phyloP scores from a whole-genome alignment of 106 monocot genomes.

The Triglochin maritima region DNA sequence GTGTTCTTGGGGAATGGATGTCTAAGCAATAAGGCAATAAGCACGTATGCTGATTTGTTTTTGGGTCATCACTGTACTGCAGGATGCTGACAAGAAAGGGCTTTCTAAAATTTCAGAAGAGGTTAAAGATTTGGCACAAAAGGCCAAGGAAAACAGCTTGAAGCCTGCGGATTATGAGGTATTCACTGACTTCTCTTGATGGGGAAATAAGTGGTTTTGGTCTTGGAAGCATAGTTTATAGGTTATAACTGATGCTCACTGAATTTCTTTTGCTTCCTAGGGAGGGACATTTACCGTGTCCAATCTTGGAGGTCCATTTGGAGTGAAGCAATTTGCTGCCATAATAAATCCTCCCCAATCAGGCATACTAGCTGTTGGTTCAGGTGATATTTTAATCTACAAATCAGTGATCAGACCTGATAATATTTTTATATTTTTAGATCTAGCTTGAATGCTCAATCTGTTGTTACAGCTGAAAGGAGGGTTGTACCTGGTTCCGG shows the following conservation, averaged over 20 bases:
- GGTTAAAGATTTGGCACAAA: constrained; percentile 80
- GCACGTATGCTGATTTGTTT: too few relatives aligned
- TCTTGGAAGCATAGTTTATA: too few relatives aligned
- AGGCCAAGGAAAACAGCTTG: constrained; percentile 80
- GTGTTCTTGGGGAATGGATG: background rate
- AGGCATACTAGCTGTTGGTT: constrained; percentile 90
- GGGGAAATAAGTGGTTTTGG: too few relatives aligned
- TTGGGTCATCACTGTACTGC: constrained; percentile 5
- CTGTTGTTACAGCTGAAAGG: constrained; percentile 65
- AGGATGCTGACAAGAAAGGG: constrained; percentile 99
- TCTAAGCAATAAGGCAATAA: too few relatives aligned
- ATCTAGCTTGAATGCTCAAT: background rate
- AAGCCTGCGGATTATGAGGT: constrained; percentile 98
- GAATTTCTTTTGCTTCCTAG: constrained; percentile 24
- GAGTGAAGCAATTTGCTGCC: constrained; percentile 94
- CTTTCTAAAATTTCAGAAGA: constrained; percentile 76
- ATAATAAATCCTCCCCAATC: constrained; percentile 97
- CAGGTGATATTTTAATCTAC: constrained; percentile 34
- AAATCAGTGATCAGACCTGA: background rate
- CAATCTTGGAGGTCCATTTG: constrained; percentile 94
- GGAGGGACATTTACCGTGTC: constrained; percentile 98
- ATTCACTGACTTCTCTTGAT: background rate
- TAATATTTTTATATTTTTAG: background rate
- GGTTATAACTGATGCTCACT: background rate
- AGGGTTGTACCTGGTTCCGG: constrained; percentile 70